Percentiles rank a stretch among this genome's conserved stretches.
Evolutionary conservation across 2,329 filamentous ascomycete genomes (phyloP).

Genomic region (Alternaria gaisen): DNA sequence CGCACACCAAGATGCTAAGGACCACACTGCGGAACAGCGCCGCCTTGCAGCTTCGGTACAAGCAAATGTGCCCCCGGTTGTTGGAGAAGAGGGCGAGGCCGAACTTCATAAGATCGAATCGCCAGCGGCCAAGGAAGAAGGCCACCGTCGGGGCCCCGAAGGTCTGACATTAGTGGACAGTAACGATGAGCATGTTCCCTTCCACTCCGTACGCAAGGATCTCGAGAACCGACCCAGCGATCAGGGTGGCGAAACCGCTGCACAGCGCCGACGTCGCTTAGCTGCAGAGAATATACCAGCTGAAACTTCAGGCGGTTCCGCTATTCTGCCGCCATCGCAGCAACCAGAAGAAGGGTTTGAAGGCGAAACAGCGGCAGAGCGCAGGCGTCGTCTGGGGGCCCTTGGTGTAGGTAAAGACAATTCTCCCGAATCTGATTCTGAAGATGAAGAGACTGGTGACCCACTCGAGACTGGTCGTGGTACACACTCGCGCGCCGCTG

Average conservation of each 20-base stretch:
- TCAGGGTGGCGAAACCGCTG: constrained; percentile 45
- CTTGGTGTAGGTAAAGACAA: constrained; percentile 63
- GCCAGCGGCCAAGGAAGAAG: constrained; percentile 36
- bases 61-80: constrained; percentile 42
- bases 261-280: constrained; percentile 56
- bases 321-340: constrained; percentile 30
- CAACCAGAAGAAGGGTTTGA: constrained; percentile 35
- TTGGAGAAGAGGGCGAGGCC: constrained; percentile 46
- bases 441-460: constrained; percentile 47
- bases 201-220: constrained; percentile 56
- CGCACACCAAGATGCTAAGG: constrained; percentile 54
- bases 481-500: constrained; percentile 28
- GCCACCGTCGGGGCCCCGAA: constrained; percentile 43
- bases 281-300: constrained; percentile 29
- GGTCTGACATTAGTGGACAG: constrained; percentile 57
- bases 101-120: constrained; percentile 44
- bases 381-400: constrained; percentile 76
- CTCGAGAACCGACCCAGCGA: constrained; percentile 40
- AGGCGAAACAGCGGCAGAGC: constrained; percentile 77
- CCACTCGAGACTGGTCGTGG: constrained; percentile 48
- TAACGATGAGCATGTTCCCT: constrained; percentile 57
- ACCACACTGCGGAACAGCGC: constrained; percentile 43
- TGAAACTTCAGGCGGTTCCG: constrained; percentile 24
- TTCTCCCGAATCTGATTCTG: constrained; percentile 41
- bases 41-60: constrained; percentile 35